Conservation (phyloP, 1,284 basidiomycete genomes). For the Cronartium quercuum region DNA sequence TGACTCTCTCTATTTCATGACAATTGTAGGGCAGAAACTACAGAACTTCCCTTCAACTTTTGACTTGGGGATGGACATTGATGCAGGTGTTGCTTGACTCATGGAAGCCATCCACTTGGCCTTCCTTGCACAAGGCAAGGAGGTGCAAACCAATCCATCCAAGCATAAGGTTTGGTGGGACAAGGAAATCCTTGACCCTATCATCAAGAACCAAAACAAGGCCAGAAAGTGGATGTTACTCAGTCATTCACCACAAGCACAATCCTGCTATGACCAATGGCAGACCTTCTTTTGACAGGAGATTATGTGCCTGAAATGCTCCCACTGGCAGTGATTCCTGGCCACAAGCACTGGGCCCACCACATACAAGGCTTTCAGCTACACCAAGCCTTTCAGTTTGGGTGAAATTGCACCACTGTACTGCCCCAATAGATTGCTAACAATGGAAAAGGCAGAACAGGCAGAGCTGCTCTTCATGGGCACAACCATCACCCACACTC, state of each 20-base stretch:
- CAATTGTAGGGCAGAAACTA: too few relatives aligned
- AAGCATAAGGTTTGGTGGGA: slow-evolving; percentile 2
- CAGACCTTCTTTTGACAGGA: background rate
- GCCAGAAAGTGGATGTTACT: background rate
- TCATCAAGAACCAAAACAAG: background rate
- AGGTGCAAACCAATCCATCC: background rate
- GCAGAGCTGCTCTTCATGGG: background rate
- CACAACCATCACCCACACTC: background rate
- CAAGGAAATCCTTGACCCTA: background rate
- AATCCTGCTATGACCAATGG: background rate
- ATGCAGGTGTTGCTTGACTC: too few relatives aligned
- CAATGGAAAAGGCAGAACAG: background rate
- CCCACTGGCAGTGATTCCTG: background rate
- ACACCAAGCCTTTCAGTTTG: slow-evolving; percentile 5
- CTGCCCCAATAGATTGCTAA: background rate
- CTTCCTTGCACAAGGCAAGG: background rate
- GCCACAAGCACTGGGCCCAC: background rate
- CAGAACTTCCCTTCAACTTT: too few relatives aligned
- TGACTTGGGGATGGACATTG: too few relatives aligned
- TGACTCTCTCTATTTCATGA: too few relatives aligned
- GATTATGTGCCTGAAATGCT: background rate
- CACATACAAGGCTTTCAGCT: slow-evolving; percentile 14
- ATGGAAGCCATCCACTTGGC: too few relatives aligned
- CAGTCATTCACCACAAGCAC: background rate
- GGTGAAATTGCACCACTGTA: background rate